Base-by-base conservation (phyloP, 805 yeast species). In the Blastobotrys peoriensis region DNA sequence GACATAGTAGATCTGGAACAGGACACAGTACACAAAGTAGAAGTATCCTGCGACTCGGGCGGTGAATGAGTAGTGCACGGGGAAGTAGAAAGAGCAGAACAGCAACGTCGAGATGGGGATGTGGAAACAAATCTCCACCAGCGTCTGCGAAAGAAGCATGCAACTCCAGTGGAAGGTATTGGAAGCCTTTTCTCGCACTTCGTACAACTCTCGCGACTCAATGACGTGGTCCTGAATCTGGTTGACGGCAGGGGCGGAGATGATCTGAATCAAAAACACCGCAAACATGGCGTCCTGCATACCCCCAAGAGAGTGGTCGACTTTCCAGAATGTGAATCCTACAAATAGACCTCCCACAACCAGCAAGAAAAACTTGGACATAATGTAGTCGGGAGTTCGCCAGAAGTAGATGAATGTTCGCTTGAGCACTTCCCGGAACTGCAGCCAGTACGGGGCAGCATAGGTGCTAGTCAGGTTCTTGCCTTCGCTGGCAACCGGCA, bases 121-220 rank as follows among this genome's bases (percentile, higher is more conserved):
- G 45, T 73, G 73, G 64, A 78, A 83, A 2, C 88, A 87, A 17
- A 80, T 53, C 59, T 83, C 91, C 47, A 70, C 70, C 16, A 76
- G 34, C 49, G 68, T 68, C 54, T 79, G 80, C 4, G 81, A 62
- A 16, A 80, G 40, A 39, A 81, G 56, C 62, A 83, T 61, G 34
- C 74, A 62, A 21, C 78, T 68, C 89, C 89, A 83, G 55, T 80
- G 83, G 67, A 78, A 83, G 34, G 85, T 83, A 57, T 81, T 82
- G 3, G 86, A 79, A 47, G 79, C 74, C 17, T 78, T 70, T 58
- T 83, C 91, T 56, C 91, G 72, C 10, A 76, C 84, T 61, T 83
- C 89, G 56, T 65, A 83, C 34, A 82, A 60, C 45, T 78, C 82
- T 56, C 88, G 72, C 17, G 79, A 69, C 16, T 64, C 67, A 37